Base-by-base conservation (phyloP, 805 yeast genomes). In the Cyberlindnera maclurae region DNA sequence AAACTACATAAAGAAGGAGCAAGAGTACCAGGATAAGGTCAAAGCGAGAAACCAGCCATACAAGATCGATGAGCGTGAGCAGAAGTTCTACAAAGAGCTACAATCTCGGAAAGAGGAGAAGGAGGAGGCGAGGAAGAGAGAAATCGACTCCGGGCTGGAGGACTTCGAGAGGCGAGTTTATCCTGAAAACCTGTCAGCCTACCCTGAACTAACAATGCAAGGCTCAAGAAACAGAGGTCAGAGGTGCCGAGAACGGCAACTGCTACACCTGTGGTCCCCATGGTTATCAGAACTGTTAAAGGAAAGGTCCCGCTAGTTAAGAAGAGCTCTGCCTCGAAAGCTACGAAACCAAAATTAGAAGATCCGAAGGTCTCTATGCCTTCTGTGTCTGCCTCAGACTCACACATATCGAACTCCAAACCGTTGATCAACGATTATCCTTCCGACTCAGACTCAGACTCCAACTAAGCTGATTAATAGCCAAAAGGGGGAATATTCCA, bases 1-100 rank as follows among this genome's bases (percentile, higher is more conserved):
- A 18, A 55, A 54, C 38, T 45, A 55, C 29, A 29, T 52, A 13
- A 38, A 40, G 26, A 54, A 50, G 40, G 59, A 55, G 27, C 35
- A 32, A 12, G 51, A 44, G 16, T 48, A 45, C 38, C 49, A 51
- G 31, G 57, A 49, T 12, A 52, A 52, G 29, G 44, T 50, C 12
- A 44, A 47, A 17, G 43, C 48, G 0, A 42, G 42, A 12, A 54
- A 52, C 31, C 54, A 50, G 29, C 39, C 49, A 1, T 38, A 44
- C 26, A 44, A 39, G 20, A 31, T 55, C 3, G 47, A 47, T 12
- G 51, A 41, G 22, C 37, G 42, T 12, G 59, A 54, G 17, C 31
- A 44, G 5, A 18, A 36, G 16, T 52, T 52, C 29, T 55, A 54
- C 31, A 18, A 45, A 8, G 32, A 34, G 4, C 29, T 51, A 4